Conservation (phyloP, 148 eudicot species). For the Arbutus unedo region DNA sequence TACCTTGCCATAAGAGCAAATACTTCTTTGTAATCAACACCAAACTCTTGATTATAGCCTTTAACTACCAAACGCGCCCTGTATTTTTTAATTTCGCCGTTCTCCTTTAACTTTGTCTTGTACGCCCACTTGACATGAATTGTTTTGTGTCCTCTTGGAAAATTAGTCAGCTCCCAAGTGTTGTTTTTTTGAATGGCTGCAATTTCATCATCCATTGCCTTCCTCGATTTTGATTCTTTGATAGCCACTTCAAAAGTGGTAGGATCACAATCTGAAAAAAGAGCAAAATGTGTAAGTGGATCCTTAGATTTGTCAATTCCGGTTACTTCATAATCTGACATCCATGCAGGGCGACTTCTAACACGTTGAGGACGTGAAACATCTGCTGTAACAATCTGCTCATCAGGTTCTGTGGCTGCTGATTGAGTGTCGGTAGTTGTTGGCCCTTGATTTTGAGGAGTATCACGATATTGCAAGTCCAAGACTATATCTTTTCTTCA, state of each 20-base stretch:
- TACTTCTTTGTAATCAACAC: too few species aligned
- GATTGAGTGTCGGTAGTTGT: background rate
- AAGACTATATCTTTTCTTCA: background rate
- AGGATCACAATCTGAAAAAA: background rate
- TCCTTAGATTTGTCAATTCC: background rate
- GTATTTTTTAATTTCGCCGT: too few species aligned
- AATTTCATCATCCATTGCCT: background rate
- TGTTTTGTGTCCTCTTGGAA: too few species aligned
- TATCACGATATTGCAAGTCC: background rate
- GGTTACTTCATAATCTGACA: background rate
- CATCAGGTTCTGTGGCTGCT: background rate
- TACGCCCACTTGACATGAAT: too few species aligned
- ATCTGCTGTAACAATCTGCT: background rate
- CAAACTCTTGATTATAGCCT: background rate
- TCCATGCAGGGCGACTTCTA: background rate
- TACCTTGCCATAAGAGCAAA: too few species aligned
- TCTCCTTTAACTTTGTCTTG: too few species aligned
- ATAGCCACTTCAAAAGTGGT: background rate
- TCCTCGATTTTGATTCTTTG: background rate
- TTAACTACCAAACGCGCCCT: background rate
- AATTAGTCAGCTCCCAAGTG: too few species aligned
- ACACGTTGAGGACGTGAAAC: background rate
- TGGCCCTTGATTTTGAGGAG: background rate
- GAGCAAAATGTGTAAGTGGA: background rate
- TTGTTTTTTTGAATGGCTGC: too few species aligned